Percentiles rank a stretch among this genome's conserved stretches.
Evolutionary conservation across 2,329 filamentous ascomycete genomes (phyloP).

Genomic region (Paracoccidioides lutzii): DNA sequence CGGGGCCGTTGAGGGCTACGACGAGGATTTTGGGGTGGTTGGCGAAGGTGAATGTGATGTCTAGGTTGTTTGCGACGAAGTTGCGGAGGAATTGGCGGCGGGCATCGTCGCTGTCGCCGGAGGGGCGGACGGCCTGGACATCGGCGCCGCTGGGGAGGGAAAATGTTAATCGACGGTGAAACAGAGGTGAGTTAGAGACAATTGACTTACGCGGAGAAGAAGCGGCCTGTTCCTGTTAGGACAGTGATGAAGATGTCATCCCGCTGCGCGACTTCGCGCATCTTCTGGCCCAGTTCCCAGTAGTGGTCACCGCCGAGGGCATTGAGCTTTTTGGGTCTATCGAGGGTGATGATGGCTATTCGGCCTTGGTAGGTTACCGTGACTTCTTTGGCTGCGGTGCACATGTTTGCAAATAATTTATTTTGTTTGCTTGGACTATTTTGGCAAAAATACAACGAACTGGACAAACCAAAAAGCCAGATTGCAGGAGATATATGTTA

Average conservation of each 20-base stretch:
- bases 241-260: conserved; percentile 78
- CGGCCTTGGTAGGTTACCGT: conserved; percentile 53
- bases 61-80: conserved; percentile 78
- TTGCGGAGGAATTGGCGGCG: conserved; percentile 50
- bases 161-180: not conserved
- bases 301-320: conserved; percentile 61
- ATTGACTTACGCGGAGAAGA: conserved; percentile 67
- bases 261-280: conserved; percentile 65
- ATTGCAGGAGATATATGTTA: no score
- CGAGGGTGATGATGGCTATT: conserved; percentile 73
- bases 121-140: conserved; percentile 45
- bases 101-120: conserved; percentile 29
- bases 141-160: conserved; percentile 56
- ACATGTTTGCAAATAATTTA: not conserved
- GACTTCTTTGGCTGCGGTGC: conserved; percentile 25
- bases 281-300: conserved; percentile 57
- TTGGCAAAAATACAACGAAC: no score
- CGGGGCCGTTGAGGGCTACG: conserved; percentile 81
- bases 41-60: conserved; percentile 82
- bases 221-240: conserved; percentile 64
- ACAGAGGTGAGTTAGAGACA: not conserved
- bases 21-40: conserved; percentile 89
- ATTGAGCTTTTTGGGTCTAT: conserved; percentile 77
- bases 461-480: no score
- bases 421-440: not conserved